These are phyloP conservation scores for Termitomyces sp. DNA, from an alignment of 1,284 basidiomycete species.

Conservation along the genomic window DNA sequence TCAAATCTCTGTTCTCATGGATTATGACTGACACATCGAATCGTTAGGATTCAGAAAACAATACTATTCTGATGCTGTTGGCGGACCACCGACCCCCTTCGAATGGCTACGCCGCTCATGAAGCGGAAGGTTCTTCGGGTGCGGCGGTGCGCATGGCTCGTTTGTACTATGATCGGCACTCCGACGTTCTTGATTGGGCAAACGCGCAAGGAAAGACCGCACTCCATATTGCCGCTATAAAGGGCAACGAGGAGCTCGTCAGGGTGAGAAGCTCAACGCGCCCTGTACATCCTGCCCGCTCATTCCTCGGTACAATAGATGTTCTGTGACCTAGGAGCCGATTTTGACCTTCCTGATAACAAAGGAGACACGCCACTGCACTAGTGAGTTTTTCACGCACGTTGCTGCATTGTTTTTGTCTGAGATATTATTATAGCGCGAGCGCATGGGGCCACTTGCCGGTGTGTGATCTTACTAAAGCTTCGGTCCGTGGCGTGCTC, in stretches of 20 bases:
- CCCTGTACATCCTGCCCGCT: constrained; percentile 15
- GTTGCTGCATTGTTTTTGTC: constrained; percentile 7
- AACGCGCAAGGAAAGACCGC: constrained; percentile 87
- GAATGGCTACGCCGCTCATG: constrained; percentile 41
- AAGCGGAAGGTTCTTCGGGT: constrained; percentile 57
- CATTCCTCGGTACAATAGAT: constrained; percentile 46
- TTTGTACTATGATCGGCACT: constrained; percentile 75
- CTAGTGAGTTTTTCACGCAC: constrained; percentile 56
- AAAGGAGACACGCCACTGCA: constrained; percentile 91
- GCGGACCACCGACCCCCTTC: constrained; percentile 66
- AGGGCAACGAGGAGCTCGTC: constrained; percentile 86
- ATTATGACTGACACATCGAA: not conserved
- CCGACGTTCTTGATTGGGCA: constrained; percentile 85
- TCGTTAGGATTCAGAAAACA: constrained; percentile 80
- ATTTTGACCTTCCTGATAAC: constrained; percentile 83
- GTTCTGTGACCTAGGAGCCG: constrained; percentile 84
- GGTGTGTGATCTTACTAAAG: constrained; percentile 37
- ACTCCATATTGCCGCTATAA: constrained; percentile 81
- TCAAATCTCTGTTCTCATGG: not conserved
- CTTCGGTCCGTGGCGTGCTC: not conserved
- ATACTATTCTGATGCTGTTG: constrained; percentile 85
- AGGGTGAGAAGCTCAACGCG: constrained; percentile 45
- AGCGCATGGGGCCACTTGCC: constrained; percentile 81
- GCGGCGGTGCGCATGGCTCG: constrained; percentile 77
- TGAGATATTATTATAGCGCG: constrained; percentile 45